Percentiles rank a stretch among this genome's conserved stretches.
These are phyloP conservation scores for Grifola frondosa DNA, from an alignment of 1,284 basidiomycete genomes.

Conservation along the genomic window DNA sequence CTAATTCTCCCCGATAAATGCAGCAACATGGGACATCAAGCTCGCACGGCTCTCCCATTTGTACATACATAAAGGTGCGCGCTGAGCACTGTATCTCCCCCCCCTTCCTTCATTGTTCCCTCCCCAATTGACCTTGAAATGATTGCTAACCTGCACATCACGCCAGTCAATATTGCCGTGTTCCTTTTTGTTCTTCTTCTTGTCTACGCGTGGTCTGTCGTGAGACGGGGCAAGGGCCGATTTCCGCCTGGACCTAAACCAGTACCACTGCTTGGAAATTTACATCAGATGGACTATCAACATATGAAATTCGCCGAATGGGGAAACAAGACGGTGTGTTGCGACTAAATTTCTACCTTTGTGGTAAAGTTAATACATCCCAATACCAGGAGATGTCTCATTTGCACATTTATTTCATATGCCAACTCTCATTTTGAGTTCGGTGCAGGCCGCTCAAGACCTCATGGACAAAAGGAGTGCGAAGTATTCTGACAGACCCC, in stretches of 20 bases:
- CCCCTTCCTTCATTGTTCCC: too few species aligned
- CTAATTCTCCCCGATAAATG: too few species aligned
- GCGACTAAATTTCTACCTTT: background rate
- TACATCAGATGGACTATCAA: slow-evolving; percentile 10
- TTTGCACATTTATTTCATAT: slow-evolving; percentile 15
- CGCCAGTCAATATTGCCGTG: slow-evolving; percentile 13
- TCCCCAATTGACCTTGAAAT: too few species aligned
- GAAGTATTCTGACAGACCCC: slow-evolving; percentile 23
- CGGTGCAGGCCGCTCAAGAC: slow-evolving; percentile 17
- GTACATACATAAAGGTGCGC: too few species aligned
- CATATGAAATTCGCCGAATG: slow-evolving; percentile 11
- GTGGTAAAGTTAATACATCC: background rate
- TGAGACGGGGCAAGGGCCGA: too few species aligned
- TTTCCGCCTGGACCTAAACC: slow-evolving; percentile 14
- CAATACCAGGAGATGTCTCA: slow-evolving; percentile 17
- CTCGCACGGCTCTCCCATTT: too few species aligned
- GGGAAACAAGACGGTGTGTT: slow-evolving; percentile 12
- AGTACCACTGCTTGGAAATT: slow-evolving; percentile 14
- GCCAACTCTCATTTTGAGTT: slow-evolving; percentile 19
- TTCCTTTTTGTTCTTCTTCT: slow-evolving; percentile 13
- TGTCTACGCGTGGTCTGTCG: too few species aligned
- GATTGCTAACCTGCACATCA: too few species aligned
- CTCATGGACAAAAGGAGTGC: slow-evolving; percentile 23
- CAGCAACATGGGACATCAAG: too few species aligned
- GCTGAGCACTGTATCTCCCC: too few species aligned